These are phyloP conservation scores for Penicillium sp. DNA, from an alignment of 2,329 filamentous ascomycete genomes.

Conservation along the genomic window DNA sequence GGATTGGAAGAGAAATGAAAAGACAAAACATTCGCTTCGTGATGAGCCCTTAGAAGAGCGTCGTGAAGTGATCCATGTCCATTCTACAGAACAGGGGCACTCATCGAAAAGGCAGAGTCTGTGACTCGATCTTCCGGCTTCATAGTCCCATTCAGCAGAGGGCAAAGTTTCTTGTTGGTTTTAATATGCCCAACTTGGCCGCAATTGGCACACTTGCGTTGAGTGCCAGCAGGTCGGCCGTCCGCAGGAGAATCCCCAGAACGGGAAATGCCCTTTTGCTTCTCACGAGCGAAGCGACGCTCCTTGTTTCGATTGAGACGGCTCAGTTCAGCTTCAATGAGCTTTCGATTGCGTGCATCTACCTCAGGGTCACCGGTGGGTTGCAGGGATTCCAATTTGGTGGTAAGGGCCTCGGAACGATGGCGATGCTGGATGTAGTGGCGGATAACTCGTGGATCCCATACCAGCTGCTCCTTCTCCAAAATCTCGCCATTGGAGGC, in stretches of 20 bases:
- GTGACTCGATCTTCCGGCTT: slow-evolving; percentile 49
- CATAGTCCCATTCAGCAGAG: slow-evolving; percentile 77
- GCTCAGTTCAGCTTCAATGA: slow-evolving; percentile 67
- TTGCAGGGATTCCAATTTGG: slow-evolving; percentile 60
- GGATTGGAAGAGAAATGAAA: no score
- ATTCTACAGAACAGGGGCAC: slow-evolving; percentile 33
- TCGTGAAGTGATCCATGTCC: no score
- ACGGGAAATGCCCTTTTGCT: slow-evolving; percentile 63
- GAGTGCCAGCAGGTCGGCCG: slow-evolving; percentile 61
- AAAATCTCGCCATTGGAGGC: slow-evolving; percentile 61
- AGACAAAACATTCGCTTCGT: no score
- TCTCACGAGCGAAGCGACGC: slow-evolving; percentile 80
- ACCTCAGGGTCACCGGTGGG: slow-evolving; percentile 62
- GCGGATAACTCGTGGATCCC: slow-evolving; percentile 78
- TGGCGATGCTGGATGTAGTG: slow-evolving; percentile 78
- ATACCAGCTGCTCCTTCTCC: slow-evolving; percentile 56
- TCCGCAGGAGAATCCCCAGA: slow-evolving; percentile 44
- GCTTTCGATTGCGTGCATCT: slow-evolving; percentile 56
- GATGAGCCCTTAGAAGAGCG: no score
- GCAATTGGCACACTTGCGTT: slow-evolving; percentile 93
- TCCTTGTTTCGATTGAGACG: slow-evolving; percentile 89
- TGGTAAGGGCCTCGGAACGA: slow-evolving; percentile 63
- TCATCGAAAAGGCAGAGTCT: slow-evolving; percentile 46
- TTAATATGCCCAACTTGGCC: slow-evolving; percentile 97
- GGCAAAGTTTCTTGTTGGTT: slow-evolving; percentile 96